phyloP scores from a whole-genome alignment of 345 rosid species.

The Eutrema yunnanense region DNA sequence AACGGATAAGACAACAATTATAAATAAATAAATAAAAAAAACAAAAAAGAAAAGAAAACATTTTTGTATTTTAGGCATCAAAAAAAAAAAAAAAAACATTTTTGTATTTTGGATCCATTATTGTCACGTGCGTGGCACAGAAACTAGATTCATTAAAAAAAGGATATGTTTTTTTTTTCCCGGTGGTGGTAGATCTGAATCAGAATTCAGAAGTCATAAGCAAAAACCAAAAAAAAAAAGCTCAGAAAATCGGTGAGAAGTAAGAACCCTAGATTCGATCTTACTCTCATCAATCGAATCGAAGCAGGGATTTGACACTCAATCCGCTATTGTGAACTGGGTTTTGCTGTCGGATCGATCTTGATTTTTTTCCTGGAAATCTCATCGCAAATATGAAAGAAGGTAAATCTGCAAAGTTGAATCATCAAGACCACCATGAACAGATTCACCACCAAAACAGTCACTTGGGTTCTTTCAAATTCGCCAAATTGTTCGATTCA shows the following conservation, averaged over 20 bases:
- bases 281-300: neutral
- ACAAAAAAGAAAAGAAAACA: neutral
- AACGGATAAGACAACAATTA: too few relatives aligned
- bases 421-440: constrained; percentile 33
- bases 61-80: neutral
- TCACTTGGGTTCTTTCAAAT: constrained; percentile 68
- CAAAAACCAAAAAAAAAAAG: neutral
- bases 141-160: neutral
- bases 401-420: constrained; percentile 46
- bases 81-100: neutral
- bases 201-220: neutral
- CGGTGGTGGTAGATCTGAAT: constrained; percentile 20
- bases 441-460: constrained; percentile 41
- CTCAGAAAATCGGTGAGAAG: neutral
- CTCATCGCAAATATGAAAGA: constrained; percentile 43
- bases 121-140: constrained; percentile 21
- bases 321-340: neutral
- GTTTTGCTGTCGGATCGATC: neutral
- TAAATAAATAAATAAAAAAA: too few relatives aligned
- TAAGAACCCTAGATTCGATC: constrained; percentile 18
- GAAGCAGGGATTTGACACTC: neutral
- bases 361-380: neutral
- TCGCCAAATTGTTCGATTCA: constrained; percentile 87
- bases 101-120: neutral
- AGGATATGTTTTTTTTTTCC: neutral